Evolutionary conservation across 169 alveolate genomes (phyloP).

Genomic region (Plasmodium coatneyi): DNA sequence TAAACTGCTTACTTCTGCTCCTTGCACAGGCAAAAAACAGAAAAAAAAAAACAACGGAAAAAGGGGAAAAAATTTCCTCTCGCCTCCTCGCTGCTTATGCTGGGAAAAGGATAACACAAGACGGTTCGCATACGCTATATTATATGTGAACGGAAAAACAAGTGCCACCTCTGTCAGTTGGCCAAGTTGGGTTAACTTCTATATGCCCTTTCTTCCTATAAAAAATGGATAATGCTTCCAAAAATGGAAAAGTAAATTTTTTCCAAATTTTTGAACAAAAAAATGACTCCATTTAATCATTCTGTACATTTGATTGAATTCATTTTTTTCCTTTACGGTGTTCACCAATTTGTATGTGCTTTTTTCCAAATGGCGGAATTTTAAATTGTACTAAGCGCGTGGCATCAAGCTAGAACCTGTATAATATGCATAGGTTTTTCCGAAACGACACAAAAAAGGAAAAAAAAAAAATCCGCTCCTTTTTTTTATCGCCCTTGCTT

Average conservation of each 20-base stretch:
- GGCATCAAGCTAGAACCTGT: background rate
- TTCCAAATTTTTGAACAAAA: background rate
- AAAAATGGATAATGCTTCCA: background rate
- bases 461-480: background rate
- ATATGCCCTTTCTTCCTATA: background rate
- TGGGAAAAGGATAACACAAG: background rate
- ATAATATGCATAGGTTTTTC: background rate
- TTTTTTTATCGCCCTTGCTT: background rate
- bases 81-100: background rate
- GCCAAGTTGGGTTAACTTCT: background rate
- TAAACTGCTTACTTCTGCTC: background rate
- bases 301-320: background rate
- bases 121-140: background rate
- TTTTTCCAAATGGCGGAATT: background rate
- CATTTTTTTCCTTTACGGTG: background rate
- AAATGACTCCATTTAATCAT: background rate
- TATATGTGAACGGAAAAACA: background rate
- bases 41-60: too few relatives aligned
- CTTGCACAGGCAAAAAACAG: background rate
- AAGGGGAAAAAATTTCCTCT: background rate
- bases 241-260: background rate
- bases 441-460: background rate
- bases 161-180: background rate
- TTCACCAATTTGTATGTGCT: background rate
- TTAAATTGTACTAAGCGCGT: background rate